Evolutionary conservation across 768 basidiomycete genomes (phyloP).

Genomic region (Thelephora aurantiotincta): DNA sequence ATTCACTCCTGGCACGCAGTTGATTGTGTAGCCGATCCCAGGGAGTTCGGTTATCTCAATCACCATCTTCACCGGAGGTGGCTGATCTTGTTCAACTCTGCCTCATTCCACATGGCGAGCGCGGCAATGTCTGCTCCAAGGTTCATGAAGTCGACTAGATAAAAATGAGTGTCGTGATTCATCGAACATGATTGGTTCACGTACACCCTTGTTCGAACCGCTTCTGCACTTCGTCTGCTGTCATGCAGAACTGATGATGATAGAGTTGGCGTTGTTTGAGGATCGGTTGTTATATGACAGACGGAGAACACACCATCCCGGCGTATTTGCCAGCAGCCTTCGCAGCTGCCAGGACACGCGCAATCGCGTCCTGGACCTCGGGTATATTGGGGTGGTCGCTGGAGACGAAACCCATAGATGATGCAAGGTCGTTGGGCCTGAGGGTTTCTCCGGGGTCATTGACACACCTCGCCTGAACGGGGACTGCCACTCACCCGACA

Average conservation of each 20-base stretch:
- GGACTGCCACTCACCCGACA: background rate
- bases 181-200: background rate
- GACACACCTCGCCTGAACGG: background rate
- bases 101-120: constrained; percentile 9
- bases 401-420: constrained; percentile 9
- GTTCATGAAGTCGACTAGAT: constrained; percentile 14
- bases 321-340: constrained; percentile 11
- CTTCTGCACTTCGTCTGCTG: constrained; percentile 13
- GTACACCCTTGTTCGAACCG: constrained; percentile 15
- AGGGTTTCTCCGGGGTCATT: background rate
- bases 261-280: too few relatives aligned
- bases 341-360: constrained; percentile 7
- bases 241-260: constrained; percentile 8
- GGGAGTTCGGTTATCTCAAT: background rate
- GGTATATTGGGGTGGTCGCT: constrained; percentile 8
- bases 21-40: too few relatives aligned
- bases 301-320: constrained; percentile 5
- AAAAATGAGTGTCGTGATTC: background rate
- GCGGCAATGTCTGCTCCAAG: constrained; percentile 16
- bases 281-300: too few relatives aligned
- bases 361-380: constrained; percentile 10
- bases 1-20: too few relatives aligned
- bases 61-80: background rate
- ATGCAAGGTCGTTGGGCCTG: constrained; percentile 10
- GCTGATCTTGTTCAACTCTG: constrained; percentile 7